Conservation (phyloP, 1,284 basidiomycete species). For the Exsudoporus floridanus region DNA sequence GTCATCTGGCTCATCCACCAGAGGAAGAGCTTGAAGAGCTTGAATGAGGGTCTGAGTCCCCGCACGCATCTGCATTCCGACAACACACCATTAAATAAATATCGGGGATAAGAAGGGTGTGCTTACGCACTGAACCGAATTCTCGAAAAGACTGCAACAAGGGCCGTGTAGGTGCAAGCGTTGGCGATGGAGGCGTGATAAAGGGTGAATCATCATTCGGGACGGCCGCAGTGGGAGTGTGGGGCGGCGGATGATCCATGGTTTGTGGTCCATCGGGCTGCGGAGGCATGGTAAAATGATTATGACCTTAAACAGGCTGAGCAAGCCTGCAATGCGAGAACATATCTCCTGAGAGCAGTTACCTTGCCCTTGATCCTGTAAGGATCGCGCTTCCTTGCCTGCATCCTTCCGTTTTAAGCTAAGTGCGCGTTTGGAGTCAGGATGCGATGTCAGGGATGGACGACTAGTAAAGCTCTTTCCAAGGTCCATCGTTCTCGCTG, state of each 20-base stretch:
- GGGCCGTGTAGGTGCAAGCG: constrained; percentile 43
- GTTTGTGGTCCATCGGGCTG: constrained; percentile 16
- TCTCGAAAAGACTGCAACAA: constrained; percentile 55
- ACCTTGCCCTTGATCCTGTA: constrained; percentile 36
- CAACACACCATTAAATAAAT: constrained; percentile 5
- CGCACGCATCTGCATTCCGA: constrained; percentile 61
- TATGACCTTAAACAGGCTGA: constrained; percentile 27
- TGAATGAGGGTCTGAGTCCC: constrained; percentile 85
- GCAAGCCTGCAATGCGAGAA: constrained; percentile 13
- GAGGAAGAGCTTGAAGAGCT: constrained; percentile 78
- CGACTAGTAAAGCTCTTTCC: constrained; percentile 51
- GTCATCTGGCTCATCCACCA: constrained; percentile 64
- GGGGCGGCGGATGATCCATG: constrained; percentile 12
- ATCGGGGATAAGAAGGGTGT: neutral
- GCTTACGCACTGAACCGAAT: constrained; percentile 59
- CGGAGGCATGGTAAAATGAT: constrained; percentile 4
- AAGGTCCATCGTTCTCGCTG: constrained; percentile 57
- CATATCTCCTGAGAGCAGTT: constrained; percentile 6
- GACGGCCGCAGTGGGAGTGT: constrained; percentile 15
- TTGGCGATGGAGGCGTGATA: constrained; percentile 69
- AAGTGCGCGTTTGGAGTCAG: constrained; percentile 52
- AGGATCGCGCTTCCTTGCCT: constrained; percentile 41
- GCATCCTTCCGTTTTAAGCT: constrained; percentile 55
- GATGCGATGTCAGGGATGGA: constrained; percentile 31
- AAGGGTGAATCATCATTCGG: constrained; percentile 71